Base-by-base conservation (phyloP, 768 basidiomycete species). In the Cystoderma amianthinum region DNA sequence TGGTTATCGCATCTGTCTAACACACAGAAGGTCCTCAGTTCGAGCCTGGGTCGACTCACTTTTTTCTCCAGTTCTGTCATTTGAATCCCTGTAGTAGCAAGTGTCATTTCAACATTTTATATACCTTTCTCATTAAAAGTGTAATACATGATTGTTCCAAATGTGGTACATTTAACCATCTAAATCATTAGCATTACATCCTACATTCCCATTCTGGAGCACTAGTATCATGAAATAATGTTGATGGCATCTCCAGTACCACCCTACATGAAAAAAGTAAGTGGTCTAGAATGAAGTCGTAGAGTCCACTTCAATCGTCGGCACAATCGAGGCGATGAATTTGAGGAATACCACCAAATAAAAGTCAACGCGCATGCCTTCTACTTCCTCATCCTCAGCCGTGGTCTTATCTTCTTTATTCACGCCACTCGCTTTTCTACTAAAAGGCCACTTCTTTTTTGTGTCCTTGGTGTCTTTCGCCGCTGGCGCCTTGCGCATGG, bases 281-380 rank as follows among this genome's bases (percentile, higher is more conserved):
- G 20, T 12, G 12, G 19, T 39, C 67, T 53, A 82, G 61, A 82
- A 80, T 34, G 80, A 71, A 16, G 89, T 85, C 37, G 90, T 94
- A 50, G 91, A 90, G 61, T 94, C 90, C 32, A 98, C 92, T 67
- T 97, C 95, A 59, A 98, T 97, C 37, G 94, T 96, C n/a, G 93
- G 94, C 33, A 96, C 91, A 61, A 96, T 95, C 39, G 88, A 91
- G 9, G 92, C 92, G 57, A 98, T 96, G 66, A 98, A 98, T 74
- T 98, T 99, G 69, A 98, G 79, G 79, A 98, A 98, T 41, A 92
- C 93, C 53, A 96, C 90, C 38, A 96, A 77, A 61, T 98, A 98
- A 65, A 96, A 96, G 62, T 99, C 96, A 32, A 99, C 96, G 23
- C 94, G 75, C 76, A 99, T 83, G 24, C 93, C 94, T 54, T 93